phyloP scores from a whole-genome alignment of 2,329 filamentous ascomycete species.

The Didymella lethalis region DNA sequence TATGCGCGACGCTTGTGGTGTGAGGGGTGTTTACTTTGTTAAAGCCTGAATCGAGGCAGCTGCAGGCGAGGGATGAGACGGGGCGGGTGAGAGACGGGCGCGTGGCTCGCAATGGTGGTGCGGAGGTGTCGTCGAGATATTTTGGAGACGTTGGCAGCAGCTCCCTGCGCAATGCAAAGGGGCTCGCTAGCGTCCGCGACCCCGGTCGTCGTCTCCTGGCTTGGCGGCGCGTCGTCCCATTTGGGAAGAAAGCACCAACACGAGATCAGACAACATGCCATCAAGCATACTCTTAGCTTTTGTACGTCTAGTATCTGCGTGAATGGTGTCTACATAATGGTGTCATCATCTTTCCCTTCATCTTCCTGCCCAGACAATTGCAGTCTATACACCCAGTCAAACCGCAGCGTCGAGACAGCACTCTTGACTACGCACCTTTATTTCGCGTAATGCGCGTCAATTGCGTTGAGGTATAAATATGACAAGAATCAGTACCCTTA shows the following conservation, averaged over 20 bases:
- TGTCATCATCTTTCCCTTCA: neutral
- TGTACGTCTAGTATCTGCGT: neutral
- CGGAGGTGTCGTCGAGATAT: conserved; percentile 49
- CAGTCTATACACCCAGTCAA: too few relatives aligned
- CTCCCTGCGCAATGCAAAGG: conserved; percentile 50
- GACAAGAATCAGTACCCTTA: too few relatives aligned
- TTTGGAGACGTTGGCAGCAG: conserved; percentile 52
- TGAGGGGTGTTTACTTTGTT: conserved; percentile 23
- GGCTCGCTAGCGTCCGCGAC: conserved; percentile 48
- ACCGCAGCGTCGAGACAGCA: neutral
- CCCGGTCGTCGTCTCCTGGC: conserved; percentile 45
- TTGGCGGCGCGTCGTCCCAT: conserved; percentile 36
- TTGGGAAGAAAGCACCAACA: conserved; percentile 26
- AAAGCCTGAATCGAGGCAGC: conserved; percentile 33
- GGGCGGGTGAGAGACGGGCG: conserved; percentile 27
- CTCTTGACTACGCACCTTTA: neutral
- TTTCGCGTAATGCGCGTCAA: neutral
- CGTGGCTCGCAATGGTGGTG: conserved; percentile 35
- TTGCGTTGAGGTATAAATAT: too few relatives aligned
- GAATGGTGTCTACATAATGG: neutral
- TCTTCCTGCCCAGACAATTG: too few relatives aligned
- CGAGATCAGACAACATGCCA: neutral
- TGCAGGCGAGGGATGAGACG: conserved; percentile 32
- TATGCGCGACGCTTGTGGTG: conserved; percentile 32
- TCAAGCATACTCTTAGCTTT: neutral